Conservation (phyloP, 768 basidiomycete genomes). For the Sistotremastrum suecicum region DNA sequence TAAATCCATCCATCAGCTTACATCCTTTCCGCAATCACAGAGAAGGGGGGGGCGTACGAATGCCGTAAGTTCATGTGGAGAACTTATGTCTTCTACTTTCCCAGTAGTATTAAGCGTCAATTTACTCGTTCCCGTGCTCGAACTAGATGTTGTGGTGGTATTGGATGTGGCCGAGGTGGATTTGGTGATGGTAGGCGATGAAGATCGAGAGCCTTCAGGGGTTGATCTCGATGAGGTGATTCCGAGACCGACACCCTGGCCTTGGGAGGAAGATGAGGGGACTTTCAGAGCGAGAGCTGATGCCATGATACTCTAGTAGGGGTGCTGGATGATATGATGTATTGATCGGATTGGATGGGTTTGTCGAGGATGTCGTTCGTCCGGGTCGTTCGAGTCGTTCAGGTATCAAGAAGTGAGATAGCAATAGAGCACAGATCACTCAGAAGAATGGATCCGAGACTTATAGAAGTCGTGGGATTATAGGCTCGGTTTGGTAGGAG, state of each 20-base stretch:
- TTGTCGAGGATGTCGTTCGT: too few relatives aligned
- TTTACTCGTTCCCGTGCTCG: neutral
- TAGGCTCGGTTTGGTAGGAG: too few relatives aligned
- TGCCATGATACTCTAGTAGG: too few relatives aligned
- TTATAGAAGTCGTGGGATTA: too few relatives aligned
- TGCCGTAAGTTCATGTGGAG: conserved; percentile 87
- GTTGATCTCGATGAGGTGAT: conserved; percentile 10
- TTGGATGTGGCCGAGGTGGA: conserved; percentile 20
- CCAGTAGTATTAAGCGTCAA: conserved; percentile 14
- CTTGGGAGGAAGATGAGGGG: conserved; percentile 38
- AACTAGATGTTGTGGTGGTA: conserved; percentile 18
- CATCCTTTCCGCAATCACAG: conserved; percentile 2
- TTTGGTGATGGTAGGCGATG: conserved; percentile 30
- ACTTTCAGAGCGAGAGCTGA: conserved; percentile 59
- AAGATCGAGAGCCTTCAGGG: conserved; percentile 21
- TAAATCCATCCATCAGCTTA: neutral
- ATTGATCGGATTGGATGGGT: too few relatives aligned
- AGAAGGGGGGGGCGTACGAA: conserved; percentile 46
- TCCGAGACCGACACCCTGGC: conserved; percentile 27
- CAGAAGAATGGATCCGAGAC: too few relatives aligned
- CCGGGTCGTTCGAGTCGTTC: too few relatives aligned
- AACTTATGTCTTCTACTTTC: conserved; percentile 57
- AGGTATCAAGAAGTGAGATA: too few relatives aligned
- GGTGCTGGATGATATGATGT: too few relatives aligned
- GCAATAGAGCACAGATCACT: too few relatives aligned